Evolutionary conservation across 345 rosid species (phyloP).

Genomic region (Gynandropsis gynandra): DNA sequence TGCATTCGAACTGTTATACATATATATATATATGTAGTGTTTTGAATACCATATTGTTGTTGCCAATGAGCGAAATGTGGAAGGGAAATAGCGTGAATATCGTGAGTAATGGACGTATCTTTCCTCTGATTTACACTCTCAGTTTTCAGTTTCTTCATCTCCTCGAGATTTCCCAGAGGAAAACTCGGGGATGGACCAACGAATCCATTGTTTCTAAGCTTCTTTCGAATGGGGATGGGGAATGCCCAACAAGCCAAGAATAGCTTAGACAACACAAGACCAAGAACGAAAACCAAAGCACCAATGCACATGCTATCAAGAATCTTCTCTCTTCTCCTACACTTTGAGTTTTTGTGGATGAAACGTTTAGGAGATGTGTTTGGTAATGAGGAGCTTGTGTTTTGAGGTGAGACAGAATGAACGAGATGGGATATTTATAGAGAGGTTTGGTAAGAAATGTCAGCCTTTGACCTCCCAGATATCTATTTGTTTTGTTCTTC

Average conservation of each 20-base stretch:
- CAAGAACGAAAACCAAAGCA: slow-evolving; percentile 17
- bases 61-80: slow-evolving; percentile 87
- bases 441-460: too few species aligned
- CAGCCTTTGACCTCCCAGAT: too few species aligned
- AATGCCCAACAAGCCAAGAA: slow-evolving; percentile 54
- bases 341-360: too few species aligned
- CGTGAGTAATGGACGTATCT: slow-evolving; percentile 43
- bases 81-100: slow-evolving; percentile 69
- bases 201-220: slow-evolving; percentile 60
- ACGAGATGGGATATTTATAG: too few species aligned
- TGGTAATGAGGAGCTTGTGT: too few species aligned
- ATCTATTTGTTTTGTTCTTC: too few species aligned
- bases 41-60: slow-evolving; percentile 46
- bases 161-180: slow-evolving; percentile 69
- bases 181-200: slow-evolving; percentile 70
- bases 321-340: too few species aligned
- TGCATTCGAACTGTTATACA: too few species aligned
- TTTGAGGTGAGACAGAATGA: too few species aligned
- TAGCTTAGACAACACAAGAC: slow-evolving; percentile 32
- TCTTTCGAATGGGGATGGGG: slow-evolving; percentile 42
- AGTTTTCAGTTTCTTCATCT: slow-evolving; percentile 41
- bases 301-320: slow-evolving; percentile 17
- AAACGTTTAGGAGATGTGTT: too few species aligned
- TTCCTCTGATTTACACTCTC: slow-evolving; percentile 17
- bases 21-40: background rate